Evolutionary conservation across 2,329 filamentous ascomycete genomes (phyloP), one percentile per base, ranked within the genome.

Genomic region (Ophiostoma triangulosporum): DNA sequence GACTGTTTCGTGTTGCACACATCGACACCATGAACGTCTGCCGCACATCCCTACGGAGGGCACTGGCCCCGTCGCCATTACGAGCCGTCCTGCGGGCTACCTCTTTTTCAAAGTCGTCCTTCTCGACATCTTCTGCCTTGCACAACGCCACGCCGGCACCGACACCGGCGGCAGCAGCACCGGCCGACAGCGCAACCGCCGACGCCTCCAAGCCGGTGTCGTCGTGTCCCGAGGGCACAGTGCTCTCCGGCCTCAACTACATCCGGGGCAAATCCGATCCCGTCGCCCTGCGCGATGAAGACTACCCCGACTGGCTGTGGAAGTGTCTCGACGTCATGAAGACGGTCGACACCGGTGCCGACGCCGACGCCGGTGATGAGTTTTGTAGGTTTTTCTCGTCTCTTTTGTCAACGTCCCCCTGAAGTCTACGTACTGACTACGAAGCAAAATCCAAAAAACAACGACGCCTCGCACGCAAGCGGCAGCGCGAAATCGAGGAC

Each of bases 221-320:
- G 7, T 75, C 74, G 27, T 83, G 84, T 61, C 71, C 75, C 3
- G 79, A 81, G 5, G 88, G 88, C 32, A 88, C 84, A 14, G 69
- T 81, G 14, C 72, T 94, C 40, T 80, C 73, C 53, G 87, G 87
- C 1, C 71, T 94, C 54, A 91, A 88, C 67, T 91, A 85, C 68
- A 68, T 83, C 63, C 93, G 93, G 71, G 80, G 78, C 60, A 76
- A 77, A 63, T 70, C 74, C 33, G 86, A 91, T 64, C 87, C 88
- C 0, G 72, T 91, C 6, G 88, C 88, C 9, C 66, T 82, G 62
- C 73, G 81, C 32, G 88, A 94, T 60, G 73, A 80, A 22, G 84
- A 86, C 57, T 94, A 94, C 68, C 88, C 88, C 3, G 73, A 72
- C 24, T 94, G 88, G 88, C 67, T 94, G 57, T 94, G 88, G 88